Evolutionary conservation across 78 protist species (phyloP), one percentile per base, ranked within the genome.

Genomic region (Tieghemostelium lacteum): DNA sequence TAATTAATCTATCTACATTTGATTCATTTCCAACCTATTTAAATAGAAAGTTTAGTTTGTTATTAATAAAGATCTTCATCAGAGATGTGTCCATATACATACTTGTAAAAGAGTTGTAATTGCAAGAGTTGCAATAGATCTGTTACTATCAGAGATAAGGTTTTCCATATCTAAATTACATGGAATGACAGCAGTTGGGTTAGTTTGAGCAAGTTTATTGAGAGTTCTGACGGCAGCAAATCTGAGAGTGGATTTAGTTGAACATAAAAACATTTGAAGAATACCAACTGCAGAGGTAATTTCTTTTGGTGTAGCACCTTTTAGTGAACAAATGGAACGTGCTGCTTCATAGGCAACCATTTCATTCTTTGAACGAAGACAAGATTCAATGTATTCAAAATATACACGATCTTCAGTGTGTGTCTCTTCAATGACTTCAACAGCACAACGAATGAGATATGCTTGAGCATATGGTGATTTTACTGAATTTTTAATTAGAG

Each of bases 311-410:
- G 96, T 60, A 26, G 95, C 65, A 61, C 87, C 73, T 28, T 88
- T 75, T 12, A 98, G 92, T 24, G 75, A 19, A 76, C 99, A 97
- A 73, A 98, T 95, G 17, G 99, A 96, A 37, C 95, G 86, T 1
- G 99, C 99, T 22, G 99, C 99, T 89, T 98, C 99, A 70, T 92
- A 94, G 24, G 98, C 92, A 28, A 98, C 99, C 97, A 98, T 97
- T 60, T 98, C 99, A 60, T 76, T 86, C 75, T 88, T 78, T 85
- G 96, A 89, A 49, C 98, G 94, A 60, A 98, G 72, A 66, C 95
- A 86, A 36, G 40, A 5, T 77, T 96, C 97, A 64, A 98, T 91
- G 63, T 72, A 98, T 10, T 92, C 91, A 73, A 33, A 86, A 62
- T 71, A 65, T 55, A 69, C 54, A 55, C 76, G 39, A 58, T 91